A percentile compares a stretch with the other conserved stretches of the same genome.
phyloP scores from a whole-genome alignment of 78 protist genomes.

The Guillardia theta region DNA sequence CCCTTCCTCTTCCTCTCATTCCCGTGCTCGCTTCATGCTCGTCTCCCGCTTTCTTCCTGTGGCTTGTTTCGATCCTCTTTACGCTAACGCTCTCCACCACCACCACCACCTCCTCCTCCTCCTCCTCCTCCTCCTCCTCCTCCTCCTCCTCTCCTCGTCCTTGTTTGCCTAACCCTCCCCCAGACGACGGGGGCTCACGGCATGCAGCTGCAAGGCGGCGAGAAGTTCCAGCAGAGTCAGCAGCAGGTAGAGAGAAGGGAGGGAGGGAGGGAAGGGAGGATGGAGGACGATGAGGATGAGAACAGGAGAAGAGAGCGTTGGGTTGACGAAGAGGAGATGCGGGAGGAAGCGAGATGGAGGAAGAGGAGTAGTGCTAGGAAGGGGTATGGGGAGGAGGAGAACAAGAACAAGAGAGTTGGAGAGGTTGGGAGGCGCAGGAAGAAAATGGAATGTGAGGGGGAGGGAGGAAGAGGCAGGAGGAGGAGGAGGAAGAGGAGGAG shows the following conservation, averaged over 20 bases:
- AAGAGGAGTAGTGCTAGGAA: too few relatives aligned
- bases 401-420: too few relatives aligned
- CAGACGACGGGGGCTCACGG: neutral
- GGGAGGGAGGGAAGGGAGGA: too few relatives aligned
- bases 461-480: too few relatives aligned
- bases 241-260: constrained; percentile 30
- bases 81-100: neutral
- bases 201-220: constrained; percentile 26
- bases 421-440: too few relatives aligned
- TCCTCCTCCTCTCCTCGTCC: neutral
- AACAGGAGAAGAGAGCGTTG: too few relatives aligned
- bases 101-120: neutral
- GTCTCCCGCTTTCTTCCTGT: neutral
- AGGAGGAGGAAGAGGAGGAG: too few relatives aligned
- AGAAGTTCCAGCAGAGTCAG: neutral
- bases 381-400: too few relatives aligned
- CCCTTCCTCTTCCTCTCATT: neutral
- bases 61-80: neutral
- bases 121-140: neutral
- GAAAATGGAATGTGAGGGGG: too few relatives aligned
- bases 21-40: neutral
- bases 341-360: too few relatives aligned
- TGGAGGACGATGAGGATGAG: too few relatives aligned
- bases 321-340: too few relatives aligned
- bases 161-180: neutral